Percentiles rank a stretch among this genome's conserved stretches.
phyloP scores from a whole-genome alignment of 2,329 filamentous ascomycete species.

The Leptographium wingfieldii region DNA sequence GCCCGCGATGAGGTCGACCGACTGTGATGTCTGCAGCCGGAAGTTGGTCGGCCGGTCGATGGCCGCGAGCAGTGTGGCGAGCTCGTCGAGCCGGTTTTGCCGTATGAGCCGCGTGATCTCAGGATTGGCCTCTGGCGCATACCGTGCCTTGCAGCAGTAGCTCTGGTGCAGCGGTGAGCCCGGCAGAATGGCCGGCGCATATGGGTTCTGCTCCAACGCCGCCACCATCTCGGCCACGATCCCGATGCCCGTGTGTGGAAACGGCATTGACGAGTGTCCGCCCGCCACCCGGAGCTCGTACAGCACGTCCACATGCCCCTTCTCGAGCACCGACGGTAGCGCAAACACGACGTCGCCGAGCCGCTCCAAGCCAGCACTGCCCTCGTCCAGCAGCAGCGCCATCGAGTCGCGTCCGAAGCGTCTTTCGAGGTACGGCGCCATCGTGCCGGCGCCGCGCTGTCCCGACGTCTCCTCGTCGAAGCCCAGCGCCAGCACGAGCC shows the following conservation, averaged over 20 bases:
- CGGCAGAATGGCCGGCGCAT: slow-evolving; percentile 23
- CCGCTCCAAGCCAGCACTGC: not conserved
- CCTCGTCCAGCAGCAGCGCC: not conserved
- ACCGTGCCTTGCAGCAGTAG: slow-evolving; percentile 27
- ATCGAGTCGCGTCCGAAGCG: slow-evolving; percentile 42
- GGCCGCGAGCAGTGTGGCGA: slow-evolving; percentile 36
- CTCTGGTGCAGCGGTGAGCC: slow-evolving; percentile 23
- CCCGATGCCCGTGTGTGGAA: slow-evolving; percentile 40
- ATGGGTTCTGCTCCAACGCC: slow-evolving; percentile 32
- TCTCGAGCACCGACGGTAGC: slow-evolving; percentile 45
- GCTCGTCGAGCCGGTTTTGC: slow-evolving; percentile 12
- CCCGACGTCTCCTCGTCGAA: slow-evolving; percentile 50
- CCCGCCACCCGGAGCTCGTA: slow-evolving; percentile 43
- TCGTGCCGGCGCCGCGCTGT: slow-evolving; percentile 31
- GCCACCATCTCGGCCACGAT: slow-evolving; percentile 36
- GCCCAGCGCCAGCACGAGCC: slow-evolving; percentile 44
- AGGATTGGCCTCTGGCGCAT: slow-evolving; percentile 30
- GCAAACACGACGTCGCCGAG: slow-evolving; percentile 18
- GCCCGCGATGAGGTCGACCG: slow-evolving; percentile 47
- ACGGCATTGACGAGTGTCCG: slow-evolving; percentile 47
- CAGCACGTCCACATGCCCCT: slow-evolving; percentile 46
- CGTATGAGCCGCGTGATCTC: slow-evolving; percentile 19
- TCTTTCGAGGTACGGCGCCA: slow-evolving; percentile 21
- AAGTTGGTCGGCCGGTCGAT: slow-evolving; percentile 24
- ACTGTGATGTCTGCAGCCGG: slow-evolving; percentile 47